Conservation (phyloP, 2,329 filamentous ascomycete species). For the Pseudogymnoascus sp. region DNA sequence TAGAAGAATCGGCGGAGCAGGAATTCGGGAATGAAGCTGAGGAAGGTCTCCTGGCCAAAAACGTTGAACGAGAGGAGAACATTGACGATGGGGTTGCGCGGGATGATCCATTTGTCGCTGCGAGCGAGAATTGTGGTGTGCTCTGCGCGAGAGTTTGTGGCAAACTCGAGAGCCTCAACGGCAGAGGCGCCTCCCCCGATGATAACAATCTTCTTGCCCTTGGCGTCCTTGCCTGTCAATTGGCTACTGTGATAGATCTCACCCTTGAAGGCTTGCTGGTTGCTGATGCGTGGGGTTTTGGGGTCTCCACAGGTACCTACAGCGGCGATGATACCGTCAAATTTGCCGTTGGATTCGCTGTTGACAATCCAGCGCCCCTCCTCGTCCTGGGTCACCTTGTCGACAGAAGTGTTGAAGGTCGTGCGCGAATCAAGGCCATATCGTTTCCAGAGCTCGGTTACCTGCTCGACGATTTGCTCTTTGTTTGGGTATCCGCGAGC, state of each 20-base stretch:
- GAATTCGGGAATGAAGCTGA: conserved; percentile 71
- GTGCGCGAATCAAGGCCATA: conserved; percentile 66
- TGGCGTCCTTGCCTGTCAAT: conserved; percentile 62
- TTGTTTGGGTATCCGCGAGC: conserved; percentile 67
- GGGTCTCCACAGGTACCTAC: conserved; percentile 74
- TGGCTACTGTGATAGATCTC: conserved; percentile 67
- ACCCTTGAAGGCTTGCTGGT: conserved; percentile 65
- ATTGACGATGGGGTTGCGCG: conserved; percentile 68
- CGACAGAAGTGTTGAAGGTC: conserved; percentile 60
- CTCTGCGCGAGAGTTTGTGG: conserved; percentile 53
- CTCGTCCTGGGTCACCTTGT: conserved; percentile 59
- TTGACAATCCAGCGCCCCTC: conserved; percentile 72
- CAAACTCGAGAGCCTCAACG: conserved; percentile 76
- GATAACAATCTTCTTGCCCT: conserved; percentile 66
- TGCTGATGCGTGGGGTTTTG: conserved; percentile 61
- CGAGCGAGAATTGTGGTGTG: conserved; percentile 67
- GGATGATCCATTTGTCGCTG: conserved; percentile 82
- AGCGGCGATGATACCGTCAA: conserved; percentile 70
- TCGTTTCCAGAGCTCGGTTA: conserved; percentile 62
- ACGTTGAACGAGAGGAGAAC: conserved; percentile 68
- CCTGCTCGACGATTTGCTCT: conserved; percentile 64
- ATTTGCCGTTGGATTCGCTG: conserved; percentile 57
- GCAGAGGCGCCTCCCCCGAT: conserved; percentile 75
- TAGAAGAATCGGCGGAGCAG: conserved; percentile 75
- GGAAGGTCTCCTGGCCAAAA: conserved; percentile 64